phyloP scores from a whole-genome alignment of 2,329 filamentous ascomycete genomes.

The Trichothecium roseum region DNA sequence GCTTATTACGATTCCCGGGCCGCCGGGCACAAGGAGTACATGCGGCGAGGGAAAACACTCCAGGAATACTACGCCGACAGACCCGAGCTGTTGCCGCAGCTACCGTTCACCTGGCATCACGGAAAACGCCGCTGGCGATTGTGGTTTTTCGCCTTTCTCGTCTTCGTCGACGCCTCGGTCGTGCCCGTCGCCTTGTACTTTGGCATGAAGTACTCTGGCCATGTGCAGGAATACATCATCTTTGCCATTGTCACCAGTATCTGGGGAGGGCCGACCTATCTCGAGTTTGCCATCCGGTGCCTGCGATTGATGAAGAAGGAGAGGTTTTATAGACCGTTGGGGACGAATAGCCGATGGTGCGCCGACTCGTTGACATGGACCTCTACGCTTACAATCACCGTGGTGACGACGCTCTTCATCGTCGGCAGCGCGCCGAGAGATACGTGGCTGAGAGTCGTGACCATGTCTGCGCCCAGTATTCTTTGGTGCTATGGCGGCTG shows the following conservation, averaged over 20 bases:
- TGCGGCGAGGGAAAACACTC: conserved; percentile 22
- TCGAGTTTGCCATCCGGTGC: conserved; percentile 39
- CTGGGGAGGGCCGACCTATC: conserved; percentile 43
- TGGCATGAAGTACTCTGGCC: conserved; percentile 30
- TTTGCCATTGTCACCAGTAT: conserved; percentile 45
- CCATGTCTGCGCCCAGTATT: conserved; percentile 41
- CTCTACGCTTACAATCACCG: conserved; percentile 33
- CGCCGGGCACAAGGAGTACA: conserved; percentile 22
- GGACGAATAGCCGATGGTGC: conserved; percentile 32
- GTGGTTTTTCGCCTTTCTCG: conserved; percentile 34
- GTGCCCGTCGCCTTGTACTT: conserved; percentile 43
- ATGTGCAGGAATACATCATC: conserved; percentile 29
- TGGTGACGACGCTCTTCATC: conserved; percentile 39
- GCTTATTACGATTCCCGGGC: conserved; percentile 30
- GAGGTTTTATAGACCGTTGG: conserved; percentile 39
- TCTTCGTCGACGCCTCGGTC: conserved; percentile 31
- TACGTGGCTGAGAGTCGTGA: conserved; percentile 37
- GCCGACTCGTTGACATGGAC: conserved; percentile 39
- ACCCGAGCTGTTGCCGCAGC: conserved; percentile 24
- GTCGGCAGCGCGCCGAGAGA: conserved; percentile 39
- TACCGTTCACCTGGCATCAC: conserved; percentile 30
- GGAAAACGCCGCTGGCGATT: conserved; percentile 30
- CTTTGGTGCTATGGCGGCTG: conserved; percentile 35
- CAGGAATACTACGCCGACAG: conserved; percentile 29
- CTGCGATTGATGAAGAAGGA: conserved; percentile 36